phyloP scores from a whole-genome alignment of 2,329 filamentous ascomycete species.

The Ophiocordyceps camponoti-floridani region DNA sequence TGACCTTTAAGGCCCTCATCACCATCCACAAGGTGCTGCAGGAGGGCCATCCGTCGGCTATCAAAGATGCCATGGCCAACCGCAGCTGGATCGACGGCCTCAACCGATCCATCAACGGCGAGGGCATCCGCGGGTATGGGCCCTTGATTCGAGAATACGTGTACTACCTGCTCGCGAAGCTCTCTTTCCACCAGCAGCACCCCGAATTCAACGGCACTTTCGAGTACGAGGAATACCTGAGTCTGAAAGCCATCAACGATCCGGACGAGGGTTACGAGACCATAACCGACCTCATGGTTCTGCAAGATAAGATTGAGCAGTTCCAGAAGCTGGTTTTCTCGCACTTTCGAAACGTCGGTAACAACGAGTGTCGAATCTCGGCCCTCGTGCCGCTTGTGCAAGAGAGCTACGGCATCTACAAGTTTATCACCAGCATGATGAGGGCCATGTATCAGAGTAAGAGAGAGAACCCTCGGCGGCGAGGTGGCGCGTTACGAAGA shows the following conservation, averaged over 20 bases:
- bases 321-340: conserved; percentile 99
- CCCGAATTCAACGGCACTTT: conserved; percentile 98
- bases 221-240: conserved; percentile 98
- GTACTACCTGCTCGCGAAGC: conserved; percentile 82
- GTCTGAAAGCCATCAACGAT: conserved; percentile 93
- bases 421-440: conserved; percentile 98
- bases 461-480: conserved; percentile 12
- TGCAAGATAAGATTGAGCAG: conserved; percentile 95
- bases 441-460: conserved; percentile 90
- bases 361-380: conserved; percentile 94
- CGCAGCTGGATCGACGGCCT: conserved; percentile 84
- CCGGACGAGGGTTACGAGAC: conserved; percentile 97
- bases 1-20: conserved; percentile 97
- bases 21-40: conserved; percentile 96
- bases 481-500: background rate
- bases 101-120: conserved; percentile 63
- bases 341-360: conserved; percentile 76
- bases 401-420: conserved; percentile 98
- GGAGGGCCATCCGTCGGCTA: conserved; percentile 76
- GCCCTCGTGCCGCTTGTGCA: conserved; percentile 85
- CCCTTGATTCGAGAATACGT: conserved; percentile 94
- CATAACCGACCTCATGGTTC: conserved; percentile 85
- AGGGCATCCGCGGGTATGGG: conserved; percentile 77
- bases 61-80: conserved; percentile 80
- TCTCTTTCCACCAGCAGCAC: conserved; percentile 92